Evolutionary conservation across 2,329 filamentous ascomycete species (phyloP), one percentile per base, ranked within the genome.

Genomic region (Diatrype stigma): DNA sequence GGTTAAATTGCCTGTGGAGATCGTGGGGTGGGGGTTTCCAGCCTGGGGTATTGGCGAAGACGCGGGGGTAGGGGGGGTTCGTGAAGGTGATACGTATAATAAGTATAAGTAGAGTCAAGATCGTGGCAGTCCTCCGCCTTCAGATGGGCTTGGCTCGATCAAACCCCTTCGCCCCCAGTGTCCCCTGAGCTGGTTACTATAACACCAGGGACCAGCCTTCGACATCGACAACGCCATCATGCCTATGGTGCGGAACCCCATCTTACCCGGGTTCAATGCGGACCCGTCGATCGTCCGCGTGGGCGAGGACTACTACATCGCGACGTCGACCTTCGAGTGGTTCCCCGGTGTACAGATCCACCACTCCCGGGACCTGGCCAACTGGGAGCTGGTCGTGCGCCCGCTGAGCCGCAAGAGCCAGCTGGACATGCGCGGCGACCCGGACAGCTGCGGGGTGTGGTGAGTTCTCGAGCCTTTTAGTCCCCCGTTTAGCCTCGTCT

Each of bases 381-480:
- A 80, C 63, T 80, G 78, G 78, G 67, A 70, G 10, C 67, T 80
- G 5, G 58, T 70, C 11, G 67, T 63, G 0, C 75, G 77, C 1
- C 78, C 78, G 1, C 64, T 81, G 30, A 75, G 50, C 19, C 75
- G 78, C 54, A 75, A 73, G 57, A 68, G 62, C 45, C 79, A 81
- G 63, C 70, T 81, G 2, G 77, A 81, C 56, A 78, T 82, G 77
- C 76, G 79, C 16, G 78, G 79, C n/a, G 70, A 81, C 58, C 79
- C 80, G 0, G 79, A 83, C 61, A 80, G 77, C 63, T 81, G 80
- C 57, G 80, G 80, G 35, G 69, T 86, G n/a, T 86, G 82, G n/a
- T n/a, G n/a, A n/a, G n/a, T n/a, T n/a, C n/a, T n/a, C n/a, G n/a
- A n/a, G n/a, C n/a, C n/a, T n/a, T n/a, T n/a, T n/a, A n/a, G n/a